phyloP scores from a whole-genome alignment of 768 basidiomycete genomes.

The Phallus indusiatus region DNA sequence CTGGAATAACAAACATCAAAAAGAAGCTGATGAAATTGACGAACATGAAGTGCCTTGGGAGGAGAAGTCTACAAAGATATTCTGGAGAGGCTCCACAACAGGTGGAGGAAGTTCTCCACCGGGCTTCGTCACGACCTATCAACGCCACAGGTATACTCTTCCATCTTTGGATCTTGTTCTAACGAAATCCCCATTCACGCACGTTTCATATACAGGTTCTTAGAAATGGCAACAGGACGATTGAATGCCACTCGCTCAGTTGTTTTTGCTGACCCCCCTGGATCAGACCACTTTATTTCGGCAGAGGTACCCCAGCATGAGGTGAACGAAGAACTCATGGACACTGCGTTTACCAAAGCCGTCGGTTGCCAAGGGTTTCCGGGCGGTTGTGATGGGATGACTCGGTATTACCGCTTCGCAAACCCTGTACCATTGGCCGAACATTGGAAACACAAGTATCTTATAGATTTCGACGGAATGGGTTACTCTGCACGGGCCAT shows the following conservation, averaged over 20 bases:
- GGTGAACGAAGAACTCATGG: constrained; percentile 78
- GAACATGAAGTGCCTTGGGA: constrained; percentile 87
- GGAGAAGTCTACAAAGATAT: constrained; percentile 74
- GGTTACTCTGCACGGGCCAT: constrained; percentile 88
- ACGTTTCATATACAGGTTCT: constrained; percentile 34
- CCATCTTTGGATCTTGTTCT: constrained; percentile 12
- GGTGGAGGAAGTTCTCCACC: constrained; percentile 86
- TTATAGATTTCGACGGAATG: constrained; percentile 92
- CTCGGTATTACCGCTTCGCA: constrained; percentile 55
- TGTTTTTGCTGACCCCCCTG: constrained; percentile 60
- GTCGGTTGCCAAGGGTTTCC: constrained; percentile 67
- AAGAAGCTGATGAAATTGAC: constrained; percentile 61
- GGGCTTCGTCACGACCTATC: constrained; percentile 75
- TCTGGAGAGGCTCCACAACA: constrained; percentile 95
- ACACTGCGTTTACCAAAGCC: constrained; percentile 78
- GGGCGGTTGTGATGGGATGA: constrained; percentile 56
- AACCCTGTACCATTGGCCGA: constrained; percentile 73
- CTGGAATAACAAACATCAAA: constrained; percentile 71
- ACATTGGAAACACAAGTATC: constrained; percentile 91
- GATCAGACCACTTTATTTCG: constrained; percentile 47
- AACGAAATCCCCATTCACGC: not conserved
- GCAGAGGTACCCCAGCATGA: constrained; percentile 48
- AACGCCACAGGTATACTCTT: constrained; percentile 62
- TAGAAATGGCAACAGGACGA: constrained; percentile 59
- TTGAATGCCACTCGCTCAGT: constrained; percentile 49